Evolutionary conservation across 495 filamentous ascomycete species (phyloP).

Genomic region (Tuber umbilicatum): DNA sequence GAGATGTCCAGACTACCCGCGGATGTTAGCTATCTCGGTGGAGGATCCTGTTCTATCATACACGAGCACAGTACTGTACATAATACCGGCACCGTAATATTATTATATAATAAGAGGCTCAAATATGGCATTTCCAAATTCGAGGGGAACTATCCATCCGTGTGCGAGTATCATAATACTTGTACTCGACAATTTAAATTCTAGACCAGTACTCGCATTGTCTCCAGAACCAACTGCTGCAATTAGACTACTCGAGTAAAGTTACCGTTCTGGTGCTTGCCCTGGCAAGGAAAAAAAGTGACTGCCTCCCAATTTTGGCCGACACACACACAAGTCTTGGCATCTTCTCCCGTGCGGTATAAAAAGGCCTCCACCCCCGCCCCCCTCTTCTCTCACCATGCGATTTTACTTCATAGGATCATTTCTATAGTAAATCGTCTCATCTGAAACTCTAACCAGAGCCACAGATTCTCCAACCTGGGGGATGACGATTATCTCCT

Average conservation of each 20-base stretch:
- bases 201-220: background rate
- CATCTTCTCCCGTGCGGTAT: conserved; percentile 17
- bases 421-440: conserved; percentile 57
- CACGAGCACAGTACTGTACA: too few relatives aligned
- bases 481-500: conserved; percentile 55
- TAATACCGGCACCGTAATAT: too few relatives aligned
- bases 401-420: conserved; percentile 67
- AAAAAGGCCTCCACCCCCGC: conserved; percentile 25
- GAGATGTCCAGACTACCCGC: too few relatives aligned
- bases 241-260: background rate
- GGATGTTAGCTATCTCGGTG: too few relatives aligned
- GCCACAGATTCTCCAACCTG: conserved; percentile 56
- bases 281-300: background rate
- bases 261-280: background rate
- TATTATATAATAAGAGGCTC: background rate
- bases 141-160: background rate
- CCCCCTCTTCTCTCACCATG: conserved; percentile 33
- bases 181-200: too few relatives aligned
- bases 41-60: too few relatives aligned
- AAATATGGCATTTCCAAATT: background rate
- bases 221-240: background rate
- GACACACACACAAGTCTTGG: conserved; percentile 2
- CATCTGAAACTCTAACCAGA: conserved; percentile 70
- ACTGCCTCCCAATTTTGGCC: conserved; percentile 18
- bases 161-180: background rate